A percentile compares a stretch with the other conserved stretches of the same genome.
Conservation (phyloP, 345 rosid genomes). For the sweet orange (Citrus sinensis) region DVS_A1.0 CM039162.1:1316501-1317000, state of each 20-base stretch:
- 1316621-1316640: background rate
- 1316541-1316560: background rate
- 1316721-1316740: background rate
- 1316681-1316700: background rate
- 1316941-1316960: background rate
- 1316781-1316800: background rate
- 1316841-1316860: background rate
- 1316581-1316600: background rate
- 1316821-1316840: background rate
- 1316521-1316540: background rate
- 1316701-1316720: background rate
- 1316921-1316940: background rate
- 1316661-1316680: background rate
- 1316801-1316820: background rate
- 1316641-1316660: background rate
- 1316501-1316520: background rate
- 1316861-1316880: too few relatives aligned
- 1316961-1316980: background rate
- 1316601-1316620: constrained; percentile 5
- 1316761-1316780: background rate
- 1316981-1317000: background rate
- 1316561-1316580: background rate
- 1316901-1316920: too few relatives aligned
- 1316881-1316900: background rate
- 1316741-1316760: background rate